These are phyloP conservation scores for Eucalyptus cladocalyx DNA, from an alignment of 345 rosid genomes.

Conservation along the genomic window DNA sequence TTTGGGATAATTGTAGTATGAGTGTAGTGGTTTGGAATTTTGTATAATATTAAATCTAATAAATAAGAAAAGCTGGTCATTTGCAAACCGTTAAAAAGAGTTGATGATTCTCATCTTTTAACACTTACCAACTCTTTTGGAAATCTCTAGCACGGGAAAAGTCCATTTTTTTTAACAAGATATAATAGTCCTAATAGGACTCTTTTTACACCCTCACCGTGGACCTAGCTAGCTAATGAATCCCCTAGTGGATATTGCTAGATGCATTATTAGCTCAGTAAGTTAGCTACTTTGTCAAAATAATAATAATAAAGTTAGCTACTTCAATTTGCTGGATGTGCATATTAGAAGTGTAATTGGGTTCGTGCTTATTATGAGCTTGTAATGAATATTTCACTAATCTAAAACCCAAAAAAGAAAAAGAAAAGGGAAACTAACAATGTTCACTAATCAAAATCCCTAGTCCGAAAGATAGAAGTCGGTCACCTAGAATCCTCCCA, in stretches of 20 bases:
- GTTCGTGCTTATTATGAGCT: background rate
- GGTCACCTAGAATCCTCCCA: background rate
- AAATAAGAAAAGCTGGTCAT: background rate
- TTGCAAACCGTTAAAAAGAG: background rate
- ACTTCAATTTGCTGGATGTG: background rate
- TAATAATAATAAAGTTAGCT: background rate
- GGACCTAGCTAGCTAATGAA: background rate
- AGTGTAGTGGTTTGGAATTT: too few species aligned
- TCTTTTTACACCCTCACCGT: background rate
- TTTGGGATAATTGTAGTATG: rapidly evolving
- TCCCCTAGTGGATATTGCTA: background rate
- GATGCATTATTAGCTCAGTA: background rate
- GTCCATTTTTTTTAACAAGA: background rate
- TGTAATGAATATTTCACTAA: background rate
- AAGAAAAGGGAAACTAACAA: too few species aligned
- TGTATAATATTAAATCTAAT: too few species aligned
- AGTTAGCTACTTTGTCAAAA: background rate
- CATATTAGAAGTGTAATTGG: background rate
- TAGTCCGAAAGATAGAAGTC: background rate
- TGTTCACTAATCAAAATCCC: background rate
- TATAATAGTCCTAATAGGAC: background rate
- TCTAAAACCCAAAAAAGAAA: background rate
- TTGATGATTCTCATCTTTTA: background rate
- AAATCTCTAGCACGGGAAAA: background rate
- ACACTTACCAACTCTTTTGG: too few species aligned